phyloP scores from a whole-genome alignment of 2,329 filamentous ascomycete species.

The Dendrostoma leiphaemia region DNA sequence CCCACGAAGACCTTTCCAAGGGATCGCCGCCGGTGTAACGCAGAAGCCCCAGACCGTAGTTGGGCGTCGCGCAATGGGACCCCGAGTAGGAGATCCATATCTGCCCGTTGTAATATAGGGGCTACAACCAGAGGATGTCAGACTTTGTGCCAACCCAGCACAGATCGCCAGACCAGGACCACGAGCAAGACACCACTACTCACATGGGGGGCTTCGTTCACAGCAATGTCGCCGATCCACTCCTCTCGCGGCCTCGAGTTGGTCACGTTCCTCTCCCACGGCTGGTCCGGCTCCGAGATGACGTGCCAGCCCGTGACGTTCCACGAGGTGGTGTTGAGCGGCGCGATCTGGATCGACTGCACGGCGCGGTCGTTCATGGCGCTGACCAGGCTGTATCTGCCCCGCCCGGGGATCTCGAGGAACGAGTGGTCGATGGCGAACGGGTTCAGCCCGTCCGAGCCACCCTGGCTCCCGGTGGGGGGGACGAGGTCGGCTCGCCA shows the following conservation, averaged over 20 bases:
- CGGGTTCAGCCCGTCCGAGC: neutral
- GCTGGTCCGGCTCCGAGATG: slow-evolving; percentile 19
- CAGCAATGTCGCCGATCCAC: neutral
- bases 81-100: slow-evolving; percentile 20
- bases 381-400: slow-evolving; percentile 18
- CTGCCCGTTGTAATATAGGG: slow-evolving; percentile 16
- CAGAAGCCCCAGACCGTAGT: slow-evolving; percentile 18
- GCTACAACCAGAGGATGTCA: slow-evolving; percentile 3
- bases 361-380: slow-evolving; percentile 8
- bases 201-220: slow-evolving; percentile 5
- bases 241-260: neutral
- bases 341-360: slow-evolving; percentile 17
- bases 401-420: slow-evolving; percentile 2
- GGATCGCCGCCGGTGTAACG: slow-evolving; percentile 16
- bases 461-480: neutral
- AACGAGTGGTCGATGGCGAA: slow-evolving; percentile 2
- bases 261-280: slow-evolving; percentile 18
- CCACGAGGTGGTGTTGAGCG: slow-evolving; percentile 15
- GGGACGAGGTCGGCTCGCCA: slow-evolving; percentile 3
- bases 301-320: slow-evolving; percentile 18
- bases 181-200: too few species aligned
- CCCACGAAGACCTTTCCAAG: slow-evolving; percentile 11
- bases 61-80: slow-evolving; percentile 18
- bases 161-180: too few species aligned
- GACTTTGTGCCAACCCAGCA: too few species aligned